Evolutionary conservation across 352 stramenopile genomes (phyloP), one percentile per base, ranked within the genome.

Genomic region (Albugo candida): DNA sequence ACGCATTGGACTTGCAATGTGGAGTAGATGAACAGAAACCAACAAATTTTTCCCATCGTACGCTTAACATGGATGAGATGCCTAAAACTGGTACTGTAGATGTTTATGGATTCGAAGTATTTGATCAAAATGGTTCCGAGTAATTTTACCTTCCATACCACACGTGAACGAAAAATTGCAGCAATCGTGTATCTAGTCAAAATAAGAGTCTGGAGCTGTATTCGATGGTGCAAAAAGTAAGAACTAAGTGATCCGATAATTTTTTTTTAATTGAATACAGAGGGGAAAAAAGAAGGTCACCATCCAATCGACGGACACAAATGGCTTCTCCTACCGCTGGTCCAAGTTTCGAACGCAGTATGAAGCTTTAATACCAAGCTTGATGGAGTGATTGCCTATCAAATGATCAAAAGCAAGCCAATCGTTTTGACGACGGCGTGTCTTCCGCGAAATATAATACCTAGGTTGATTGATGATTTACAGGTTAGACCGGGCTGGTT

Each of bases 61-160:
- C 81, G 8, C 42, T 86, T 40, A 68, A 85, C 35, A 72, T 80
- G 52, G 42, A 81, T 55, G 54, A 78, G 14, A 81, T 86, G 67
- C 75, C 65, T 14, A 89, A 60, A 46, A 81, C 97, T 56, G 84
- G 87, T 42, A 92, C 97, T 27, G 64, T 97, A 35, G 93, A 98
- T 56, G 96, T 98, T 50, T 98, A 97, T 56, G 91, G 93, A 1
- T 98, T 98, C 68, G 93, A 98, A 58, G 83, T 83, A 17, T 97
- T 97, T 48, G 67, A 94, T 44, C 81, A 80, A 36, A 97, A 97
- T 56, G 82, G 72, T 13, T 96, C 95, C 56, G 85, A 96, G 56
- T 89, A 97, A 58, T n/a, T n/a, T n/a, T n/a, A n/a, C n/a, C n/a
- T 91, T 96, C 39, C 95, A 84, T 51, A 96, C 95, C 73, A 96